Percentiles rank a stretch among this genome's conserved stretches.
These are phyloP conservation scores for Lophiostoma macrostomum DNA, from an alignment of 495 filamentous ascomycete species.

Conservation along the genomic window DNA sequence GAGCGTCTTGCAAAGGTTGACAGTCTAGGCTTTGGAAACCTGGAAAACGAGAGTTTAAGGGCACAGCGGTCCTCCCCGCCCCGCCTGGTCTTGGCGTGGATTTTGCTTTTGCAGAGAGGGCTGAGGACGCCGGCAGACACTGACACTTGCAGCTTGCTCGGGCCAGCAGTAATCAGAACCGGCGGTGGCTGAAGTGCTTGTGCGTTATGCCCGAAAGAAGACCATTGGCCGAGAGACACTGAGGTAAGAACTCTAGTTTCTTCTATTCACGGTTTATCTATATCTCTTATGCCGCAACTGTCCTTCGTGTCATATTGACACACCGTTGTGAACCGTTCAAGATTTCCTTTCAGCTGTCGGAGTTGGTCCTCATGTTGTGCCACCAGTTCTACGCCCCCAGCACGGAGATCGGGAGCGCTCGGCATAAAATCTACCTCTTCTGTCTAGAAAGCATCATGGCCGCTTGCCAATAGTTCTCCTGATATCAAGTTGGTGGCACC, in stretches of 20 bases:
- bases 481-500: conserved; percentile 11
- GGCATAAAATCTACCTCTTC: conserved; percentile 5
- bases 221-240: conserved; percentile 17
- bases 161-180: conserved; percentile 31
- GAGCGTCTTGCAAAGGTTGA: conserved; percentile 2
- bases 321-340: conserved; percentile 5
- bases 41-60: conserved; percentile 29
- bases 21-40: conserved; percentile 11
- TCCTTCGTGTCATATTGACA: conserved; percentile 24
- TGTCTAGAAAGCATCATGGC: neutral
- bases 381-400: conserved; percentile 15
- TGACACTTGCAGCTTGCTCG: conserved; percentile 29
- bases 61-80: conserved; percentile 30
- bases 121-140: conserved; percentile 27
- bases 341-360: conserved; percentile 20
- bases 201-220: conserved; percentile 19
- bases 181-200: conserved; percentile 26
- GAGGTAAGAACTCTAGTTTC: conserved; percentile 16
- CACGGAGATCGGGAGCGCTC: conserved; percentile 16
- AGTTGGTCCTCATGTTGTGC: conserved; percentile 18
- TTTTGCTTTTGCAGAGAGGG: conserved; percentile 32
- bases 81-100: conserved; percentile 28
- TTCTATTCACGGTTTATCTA: conserved; percentile 6
- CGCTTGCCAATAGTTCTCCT: conserved; percentile 10
- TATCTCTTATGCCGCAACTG: conserved; percentile 10